Evolutionary conservation across 768 basidiomycete genomes (phyloP), one percentile per base, ranked within the genome.

Genomic region (Sarcodon aspratus): DNA sequence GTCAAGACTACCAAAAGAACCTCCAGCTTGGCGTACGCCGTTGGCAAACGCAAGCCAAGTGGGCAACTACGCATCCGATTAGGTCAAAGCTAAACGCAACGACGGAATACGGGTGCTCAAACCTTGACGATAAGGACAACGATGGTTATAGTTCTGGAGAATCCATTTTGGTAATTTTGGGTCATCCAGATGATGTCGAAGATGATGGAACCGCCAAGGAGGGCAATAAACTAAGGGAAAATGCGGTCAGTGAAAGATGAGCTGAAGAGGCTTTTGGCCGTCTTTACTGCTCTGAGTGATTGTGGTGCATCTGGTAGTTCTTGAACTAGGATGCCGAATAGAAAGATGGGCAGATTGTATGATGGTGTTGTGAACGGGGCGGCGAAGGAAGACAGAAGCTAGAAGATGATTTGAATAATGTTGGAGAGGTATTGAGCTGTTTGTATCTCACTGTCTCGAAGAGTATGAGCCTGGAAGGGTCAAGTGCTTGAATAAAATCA

Each of bases 261-360:
- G 17, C 7, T 6, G n/a, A 18, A 45, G n/a, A 27, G 38, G 15
- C 34, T 11, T 4, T 15, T 11, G 6, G 36, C 27, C 27, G n/a
- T 8, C 49, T 73, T 52, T 56, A 86, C 88, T 44, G 70, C 68
- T 57, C 80, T 80, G 56, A 86, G 61, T 5, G 85, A 80, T 52
- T 81, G 78, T 6, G 70, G 55, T 0, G 77, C 77, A 45, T 88
- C 86, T 8, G 68, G 65, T 49, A 71, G 77, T 57, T 91, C 88
- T 57, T 85, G 80, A 0, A 74, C 80, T 61, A 87, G 81, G 1
- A 69, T 65, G 1, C 89, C 89, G 52, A 89, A 90, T 21, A 92
- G 71, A 54, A 88, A 83, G 47, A 92, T 70, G n/a, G 89, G 80
- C 17, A 92, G 69, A 59, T 92, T 92, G 63, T 92, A 92, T 1